Percentiles rank a stretch among this genome's conserved stretches.
phyloP scores from a whole-genome alignment of 371 early-diverging fungal species.

The Mucor saturninus region DNA sequence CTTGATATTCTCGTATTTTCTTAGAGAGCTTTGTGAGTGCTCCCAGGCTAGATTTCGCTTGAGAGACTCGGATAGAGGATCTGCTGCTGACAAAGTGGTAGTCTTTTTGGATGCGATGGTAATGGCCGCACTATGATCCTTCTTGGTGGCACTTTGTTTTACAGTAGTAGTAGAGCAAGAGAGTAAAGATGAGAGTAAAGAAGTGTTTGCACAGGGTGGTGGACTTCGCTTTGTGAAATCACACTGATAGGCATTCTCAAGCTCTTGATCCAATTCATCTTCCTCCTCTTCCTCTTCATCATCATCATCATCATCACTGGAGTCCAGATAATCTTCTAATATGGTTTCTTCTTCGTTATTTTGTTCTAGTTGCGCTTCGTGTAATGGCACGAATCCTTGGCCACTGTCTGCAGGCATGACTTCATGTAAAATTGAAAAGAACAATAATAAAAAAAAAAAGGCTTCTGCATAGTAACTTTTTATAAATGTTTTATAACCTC shows the following conservation, averaged over 20 bases:
- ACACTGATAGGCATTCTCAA: slow-evolving; percentile 3
- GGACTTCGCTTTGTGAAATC: not conserved
- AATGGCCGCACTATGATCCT: not conserved
- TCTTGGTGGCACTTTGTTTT: not conserved
- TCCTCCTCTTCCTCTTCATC: not conserved
- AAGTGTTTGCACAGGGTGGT: not conserved
- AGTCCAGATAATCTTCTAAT: not conserved
- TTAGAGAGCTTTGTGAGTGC: not conserved
- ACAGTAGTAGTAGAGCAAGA: slow-evolving; percentile 1
- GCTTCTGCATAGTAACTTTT: not conserved
- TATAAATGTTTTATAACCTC: not conserved
- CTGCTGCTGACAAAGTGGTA: not conserved
- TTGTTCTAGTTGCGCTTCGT: not conserved
- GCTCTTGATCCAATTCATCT: not conserved
- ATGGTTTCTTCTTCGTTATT: not conserved
- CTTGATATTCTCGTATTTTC: slow-evolving; percentile 1
- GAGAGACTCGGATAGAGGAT: not conserved
- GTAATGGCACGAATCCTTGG: not conserved
- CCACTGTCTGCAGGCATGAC: not conserved
- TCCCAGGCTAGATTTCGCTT: slow-evolving; percentile 1
- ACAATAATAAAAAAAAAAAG: not conserved
- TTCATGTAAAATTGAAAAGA: not conserved
- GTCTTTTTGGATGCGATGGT: not conserved
- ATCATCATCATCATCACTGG: not conserved
- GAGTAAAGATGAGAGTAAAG: not conserved